A percentile compares a stretch with the other conserved stretches of the same genome.
Conservation (phyloP, 306 rosid species). For the Prosopis cineraria region DNA sequence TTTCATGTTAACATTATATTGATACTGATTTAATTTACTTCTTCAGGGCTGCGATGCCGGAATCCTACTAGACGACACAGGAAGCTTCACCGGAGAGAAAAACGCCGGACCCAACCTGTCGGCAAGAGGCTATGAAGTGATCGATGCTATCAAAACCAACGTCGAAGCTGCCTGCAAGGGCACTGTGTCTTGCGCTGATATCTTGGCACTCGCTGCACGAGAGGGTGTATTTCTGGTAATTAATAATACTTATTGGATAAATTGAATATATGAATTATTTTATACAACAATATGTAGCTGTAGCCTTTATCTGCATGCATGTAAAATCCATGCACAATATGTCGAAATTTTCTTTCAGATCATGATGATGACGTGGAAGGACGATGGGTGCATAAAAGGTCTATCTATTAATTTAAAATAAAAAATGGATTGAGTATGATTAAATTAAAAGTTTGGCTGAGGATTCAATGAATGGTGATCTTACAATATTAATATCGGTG, state of each 20-base stretch:
- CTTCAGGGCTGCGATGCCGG: conserved; percentile 80
- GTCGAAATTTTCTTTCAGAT: too few species aligned
- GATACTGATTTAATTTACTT: background rate
- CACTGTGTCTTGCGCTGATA: conserved; percentile 84
- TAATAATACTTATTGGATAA: too few species aligned
- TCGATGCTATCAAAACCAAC: conserved; percentile 59
- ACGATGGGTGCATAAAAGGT: too few species aligned
- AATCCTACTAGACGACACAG: conserved; percentile 64
- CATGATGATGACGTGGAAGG: too few species aligned
- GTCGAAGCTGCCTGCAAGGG: conserved; percentile 77
- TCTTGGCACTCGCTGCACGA: conserved; percentile 73
- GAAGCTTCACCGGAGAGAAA: conserved; percentile 67
- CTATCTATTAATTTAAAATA: too few species aligned
- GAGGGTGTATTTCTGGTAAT: conserved; percentile 62
- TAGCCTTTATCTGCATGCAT: background rate
- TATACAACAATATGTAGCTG: too few species aligned
- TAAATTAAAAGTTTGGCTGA: background rate
- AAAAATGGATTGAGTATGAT: background rate
- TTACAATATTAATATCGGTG: background rate
- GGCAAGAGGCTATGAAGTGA: conserved; percentile 71
- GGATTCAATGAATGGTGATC: background rate
- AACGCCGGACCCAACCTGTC: conserved; percentile 64
- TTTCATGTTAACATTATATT: background rate
- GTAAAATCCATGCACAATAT: background rate
- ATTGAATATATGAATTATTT: background rate